These are phyloP conservation scores for Imleria badia DNA, from an alignment of 768 basidiomycete species.

Conservation along the genomic window DNA sequence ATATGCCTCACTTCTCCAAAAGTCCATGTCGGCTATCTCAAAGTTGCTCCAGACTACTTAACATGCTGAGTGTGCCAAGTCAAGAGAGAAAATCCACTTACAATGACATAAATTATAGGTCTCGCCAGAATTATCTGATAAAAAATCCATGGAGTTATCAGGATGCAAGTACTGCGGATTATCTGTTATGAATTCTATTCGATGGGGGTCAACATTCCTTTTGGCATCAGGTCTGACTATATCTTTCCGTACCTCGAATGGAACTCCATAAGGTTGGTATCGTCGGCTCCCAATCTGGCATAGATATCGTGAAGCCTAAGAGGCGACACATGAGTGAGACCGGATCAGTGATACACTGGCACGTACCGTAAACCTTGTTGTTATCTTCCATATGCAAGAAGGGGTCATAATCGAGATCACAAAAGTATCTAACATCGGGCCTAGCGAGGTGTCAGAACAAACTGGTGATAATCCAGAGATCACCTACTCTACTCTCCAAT, in stretches of 20 bases:
- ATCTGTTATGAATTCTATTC: constrained; percentile 51
- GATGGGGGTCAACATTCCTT: constrained; percentile 39
- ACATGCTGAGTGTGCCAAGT: not conserved
- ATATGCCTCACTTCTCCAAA: constrained; percentile 85
- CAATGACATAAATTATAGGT: constrained; percentile 67
- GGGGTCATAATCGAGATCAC: constrained; percentile 51
- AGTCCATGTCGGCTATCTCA: constrained; percentile 81
- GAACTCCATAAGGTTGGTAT: constrained; percentile 63
- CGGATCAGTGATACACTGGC: not conserved
- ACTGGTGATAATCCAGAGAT: not conserved
- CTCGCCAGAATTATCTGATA: constrained; percentile 66
- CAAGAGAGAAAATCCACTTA: constrained; percentile 27
- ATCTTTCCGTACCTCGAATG: constrained; percentile 48
- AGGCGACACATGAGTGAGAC: not conserved
- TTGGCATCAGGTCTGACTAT: constrained; percentile 17
- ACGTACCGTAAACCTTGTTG: constrained; percentile 50
- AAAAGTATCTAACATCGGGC: constrained; percentile 54
- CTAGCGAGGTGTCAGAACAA: constrained; percentile 19
- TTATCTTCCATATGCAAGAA: constrained; percentile 56
- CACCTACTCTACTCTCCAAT: constrained; percentile 60
- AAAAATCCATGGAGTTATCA: constrained; percentile 60
- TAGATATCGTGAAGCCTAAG: constrained; percentile 59
- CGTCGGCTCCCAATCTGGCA: constrained; percentile 64
- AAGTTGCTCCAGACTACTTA: constrained; percentile 87
- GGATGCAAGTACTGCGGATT: constrained; percentile 56